Conservation (phyloP, 129 eudicot genomes). For the Artemisia tridentata region DNA sequence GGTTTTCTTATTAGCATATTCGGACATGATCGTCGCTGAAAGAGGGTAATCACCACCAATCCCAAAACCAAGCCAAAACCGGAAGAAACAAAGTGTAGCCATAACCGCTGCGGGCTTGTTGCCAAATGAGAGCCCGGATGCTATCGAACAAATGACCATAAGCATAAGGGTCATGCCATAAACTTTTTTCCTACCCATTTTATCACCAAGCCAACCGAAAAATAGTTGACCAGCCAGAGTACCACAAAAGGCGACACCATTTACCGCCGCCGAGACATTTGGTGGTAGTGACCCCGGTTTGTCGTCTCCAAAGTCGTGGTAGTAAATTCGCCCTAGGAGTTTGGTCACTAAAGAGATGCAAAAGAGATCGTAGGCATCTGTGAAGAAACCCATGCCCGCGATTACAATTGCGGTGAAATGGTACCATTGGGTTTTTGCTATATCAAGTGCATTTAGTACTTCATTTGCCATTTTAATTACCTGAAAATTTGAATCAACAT, state of each 20-base stretch:
- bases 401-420: conserved; percentile 72
- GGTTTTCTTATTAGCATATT: conserved; percentile 70
- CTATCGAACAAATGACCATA: conserved; percentile 67
- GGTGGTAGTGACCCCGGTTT: conserved; percentile 64
- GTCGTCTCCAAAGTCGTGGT: conserved; percentile 27
- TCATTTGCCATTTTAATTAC: conserved; percentile 43
- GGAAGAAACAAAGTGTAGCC: conserved; percentile 64
- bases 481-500: conserved; percentile 4
- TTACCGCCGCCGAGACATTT: conserved; percentile 54
- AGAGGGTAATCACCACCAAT: conserved; percentile 81
- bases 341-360: conserved; percentile 68
- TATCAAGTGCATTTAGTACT: conserved; percentile 70
- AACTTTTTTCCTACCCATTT: conserved; percentile 60
- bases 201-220: conserved; percentile 80
- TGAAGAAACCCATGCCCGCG: conserved; percentile 80
- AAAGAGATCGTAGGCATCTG: conserved; percentile 76
- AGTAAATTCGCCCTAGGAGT: conserved; percentile 65
- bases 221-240: conserved; percentile 67
- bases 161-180: conserved; percentile 63
- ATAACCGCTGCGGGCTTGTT: conserved; percentile 45
- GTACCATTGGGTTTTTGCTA: conserved; percentile 74
- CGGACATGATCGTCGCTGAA: conserved; percentile 84
- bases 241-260: conserved; percentile 63
- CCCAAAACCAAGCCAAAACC: conserved; percentile 84
- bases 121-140: conserved; percentile 72